Percentiles rank a stretch among this genome's conserved stretches.
These are phyloP conservation scores for Amauroascus niger DNA, from an alignment of 2,329 filamentous ascomycete species.

Conservation along the genomic window DNA sequence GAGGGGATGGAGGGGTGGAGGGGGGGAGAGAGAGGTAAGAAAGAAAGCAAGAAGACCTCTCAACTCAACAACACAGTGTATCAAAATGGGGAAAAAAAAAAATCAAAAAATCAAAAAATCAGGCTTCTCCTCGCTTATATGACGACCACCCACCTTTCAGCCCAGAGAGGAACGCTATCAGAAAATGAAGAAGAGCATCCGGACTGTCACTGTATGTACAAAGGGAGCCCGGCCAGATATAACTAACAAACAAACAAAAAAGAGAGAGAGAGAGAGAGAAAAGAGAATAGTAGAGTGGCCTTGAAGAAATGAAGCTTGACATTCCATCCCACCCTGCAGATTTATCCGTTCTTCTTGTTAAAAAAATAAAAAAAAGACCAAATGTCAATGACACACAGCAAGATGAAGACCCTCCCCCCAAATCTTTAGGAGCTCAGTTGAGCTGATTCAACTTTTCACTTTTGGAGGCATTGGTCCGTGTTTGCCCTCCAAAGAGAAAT, in stretches of 20 bases:
- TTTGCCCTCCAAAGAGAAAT: too few species aligned
- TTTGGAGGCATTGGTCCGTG: neutral
- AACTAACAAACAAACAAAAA: too few species aligned
- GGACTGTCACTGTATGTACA: neutral
- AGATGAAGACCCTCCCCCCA: too few species aligned
- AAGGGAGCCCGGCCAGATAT: neutral
- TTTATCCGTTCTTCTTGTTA: too few species aligned
- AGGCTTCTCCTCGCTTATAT: neutral
- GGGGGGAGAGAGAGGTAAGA: neutral
- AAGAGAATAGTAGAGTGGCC: neutral
- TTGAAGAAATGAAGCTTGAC: neutral
- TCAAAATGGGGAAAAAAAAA: constrained; percentile 2
- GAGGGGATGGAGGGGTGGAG: neutral
- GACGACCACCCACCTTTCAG: too few species aligned
- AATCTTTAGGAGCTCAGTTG: neutral
- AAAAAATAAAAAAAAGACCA: neutral
- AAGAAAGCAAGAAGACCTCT: neutral
- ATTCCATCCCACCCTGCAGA: too few species aligned
- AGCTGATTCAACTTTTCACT: neutral
- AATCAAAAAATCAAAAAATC: too few species aligned
- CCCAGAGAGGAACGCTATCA: neutral
- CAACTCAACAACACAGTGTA: neutral
- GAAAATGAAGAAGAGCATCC: neutral
- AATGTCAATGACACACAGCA: too few species aligned
- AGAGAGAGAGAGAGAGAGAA: too few species aligned